phyloP scores from a whole-genome alignment of 106 monocot genomes.

The Dioscorea zingiberensis region DNA sequence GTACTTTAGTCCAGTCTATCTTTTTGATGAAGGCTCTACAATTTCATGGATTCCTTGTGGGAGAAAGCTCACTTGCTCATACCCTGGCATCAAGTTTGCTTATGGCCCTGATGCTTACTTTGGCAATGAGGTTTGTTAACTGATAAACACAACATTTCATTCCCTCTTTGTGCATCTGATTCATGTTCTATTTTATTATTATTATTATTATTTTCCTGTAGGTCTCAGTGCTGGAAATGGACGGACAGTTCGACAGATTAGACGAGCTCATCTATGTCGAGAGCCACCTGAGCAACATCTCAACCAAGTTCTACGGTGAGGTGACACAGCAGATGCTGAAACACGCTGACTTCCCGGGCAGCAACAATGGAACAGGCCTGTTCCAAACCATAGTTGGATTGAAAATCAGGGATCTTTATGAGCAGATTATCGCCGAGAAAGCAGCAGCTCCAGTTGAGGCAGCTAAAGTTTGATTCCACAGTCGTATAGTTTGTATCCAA shows the following conservation, averaged over 20 bases:
- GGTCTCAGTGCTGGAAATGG: slow-evolving; percentile 98
- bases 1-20: slow-evolving; percentile 80
- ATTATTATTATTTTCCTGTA: slow-evolving; percentile 3
- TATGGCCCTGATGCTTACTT: slow-evolving; percentile 84
- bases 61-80: slow-evolving; percentile 86
- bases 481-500: background rate
- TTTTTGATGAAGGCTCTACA: slow-evolving; percentile 98
- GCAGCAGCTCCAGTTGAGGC: slow-evolving; percentile 41
- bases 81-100: slow-evolving; percentile 91
- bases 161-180: background rate
- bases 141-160: background rate
- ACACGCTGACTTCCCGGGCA: slow-evolving; percentile 87
- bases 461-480: slow-evolving; percentile 52
- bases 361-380: slow-evolving; percentile 94
- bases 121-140: slow-evolving; percentile 54
- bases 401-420: slow-evolving; percentile 89
- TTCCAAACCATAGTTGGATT: slow-evolving; percentile 90
- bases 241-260: slow-evolving; percentile 92
- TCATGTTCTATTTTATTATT: background rate
- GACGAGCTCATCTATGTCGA: slow-evolving; percentile 98
- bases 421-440: slow-evolving; percentile 60
- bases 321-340: slow-evolving; percentile 98
- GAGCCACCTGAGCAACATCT: slow-evolving; percentile 90
- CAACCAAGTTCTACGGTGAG: slow-evolving; percentile 94
- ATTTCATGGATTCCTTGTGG: slow-evolving; percentile 96